phyloP scores from a whole-genome alignment of 2,329 filamentous ascomycete genomes.

The Aspergillus neoniger region DNA sequence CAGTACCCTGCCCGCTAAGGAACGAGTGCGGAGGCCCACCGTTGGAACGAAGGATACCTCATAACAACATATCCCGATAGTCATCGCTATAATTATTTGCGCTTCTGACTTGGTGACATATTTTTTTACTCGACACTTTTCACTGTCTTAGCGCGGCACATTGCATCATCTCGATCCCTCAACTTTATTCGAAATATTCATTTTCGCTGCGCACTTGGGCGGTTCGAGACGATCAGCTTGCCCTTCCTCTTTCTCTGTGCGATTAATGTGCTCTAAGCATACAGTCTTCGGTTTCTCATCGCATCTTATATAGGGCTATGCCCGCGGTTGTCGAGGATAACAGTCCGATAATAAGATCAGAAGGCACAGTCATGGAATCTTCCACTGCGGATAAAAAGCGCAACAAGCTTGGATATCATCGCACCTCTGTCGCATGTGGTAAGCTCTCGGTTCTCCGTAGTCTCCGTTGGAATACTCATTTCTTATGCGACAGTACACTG shows the following conservation, averaged over 20 bases:
- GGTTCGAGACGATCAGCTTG: background rate
- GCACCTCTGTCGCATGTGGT: conserved; percentile 95
- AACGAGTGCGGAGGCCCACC: conserved; percentile 21
- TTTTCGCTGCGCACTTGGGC: background rate
- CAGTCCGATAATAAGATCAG: conserved; percentile 35
- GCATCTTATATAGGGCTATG: conserved; percentile 40
- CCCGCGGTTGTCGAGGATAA: conserved; percentile 38
- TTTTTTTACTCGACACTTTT: background rate
- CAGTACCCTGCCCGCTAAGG: conserved; percentile 11
- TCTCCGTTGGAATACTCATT: background rate
- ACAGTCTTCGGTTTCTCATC: conserved; percentile 20
- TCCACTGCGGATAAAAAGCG: conserved; percentile 65
- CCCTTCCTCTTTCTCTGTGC: conserved; percentile 6
- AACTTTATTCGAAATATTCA: background rate
- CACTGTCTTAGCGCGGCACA: background rate
- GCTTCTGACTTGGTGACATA: background rate
- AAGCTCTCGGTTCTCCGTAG: conserved; percentile 49
- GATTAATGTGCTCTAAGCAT: conserved; percentile 32
- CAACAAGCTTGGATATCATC: conserved; percentile 93
- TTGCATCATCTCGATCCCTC: background rate
- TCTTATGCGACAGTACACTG: conserved; percentile 69
- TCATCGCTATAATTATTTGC: conserved; percentile 8
- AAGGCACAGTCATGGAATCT: conserved; percentile 40
- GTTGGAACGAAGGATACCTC: conserved; percentile 18
- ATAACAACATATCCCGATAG: conserved; percentile 13